Conservation (phyloP, 2,329 filamentous ascomycete species). For the Amphichorda felina region DNA sequence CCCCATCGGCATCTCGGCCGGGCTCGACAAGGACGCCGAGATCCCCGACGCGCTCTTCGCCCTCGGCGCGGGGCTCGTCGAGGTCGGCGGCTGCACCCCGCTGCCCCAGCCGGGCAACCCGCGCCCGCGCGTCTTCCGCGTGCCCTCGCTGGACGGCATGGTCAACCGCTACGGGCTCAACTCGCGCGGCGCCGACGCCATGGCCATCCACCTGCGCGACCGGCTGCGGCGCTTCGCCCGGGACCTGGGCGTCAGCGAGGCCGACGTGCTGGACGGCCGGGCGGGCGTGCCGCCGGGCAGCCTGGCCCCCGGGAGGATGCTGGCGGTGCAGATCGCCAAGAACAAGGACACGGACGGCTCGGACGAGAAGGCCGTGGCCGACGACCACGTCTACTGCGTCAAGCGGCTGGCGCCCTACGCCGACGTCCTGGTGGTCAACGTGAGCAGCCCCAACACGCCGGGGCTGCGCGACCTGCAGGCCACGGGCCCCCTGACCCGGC, state of each 20-base stretch:
- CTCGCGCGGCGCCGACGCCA: conserved; percentile 76
- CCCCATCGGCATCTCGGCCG: conserved; percentile 89
- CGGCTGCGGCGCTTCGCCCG: conserved; percentile 70
- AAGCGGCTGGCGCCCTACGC: conserved; percentile 74
- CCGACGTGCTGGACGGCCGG: conserved; percentile 63
- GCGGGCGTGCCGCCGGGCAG: conserved; percentile 75
- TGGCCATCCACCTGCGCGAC: conserved; percentile 68
- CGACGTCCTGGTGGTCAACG: conserved; percentile 95
- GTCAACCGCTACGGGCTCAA: conserved; percentile 97
- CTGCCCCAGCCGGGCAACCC: conserved; percentile 82
- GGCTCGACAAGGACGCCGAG: conserved; percentile 88
- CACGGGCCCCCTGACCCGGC: conserved; percentile 66
- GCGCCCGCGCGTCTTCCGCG: conserved; percentile 75
- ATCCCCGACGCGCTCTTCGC: conserved; percentile 77
- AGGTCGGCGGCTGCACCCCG: conserved; percentile 85
- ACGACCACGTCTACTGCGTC: conserved; percentile 85
- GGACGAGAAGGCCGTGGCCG: conserved; percentile 70
- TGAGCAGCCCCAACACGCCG: conserved; percentile 92
- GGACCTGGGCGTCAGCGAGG: conserved; percentile 56
- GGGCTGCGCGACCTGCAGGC: conserved; percentile 81
- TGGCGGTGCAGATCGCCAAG: conserved; percentile 92
- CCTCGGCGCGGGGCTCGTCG: conserved; percentile 75
- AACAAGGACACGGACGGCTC: conserved; percentile 84
- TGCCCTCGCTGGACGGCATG: conserved; percentile 73
- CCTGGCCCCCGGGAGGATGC: conserved; percentile 59